A percentile compares a stretch with the other conserved stretches of the same genome.
phyloP scores from a whole-genome alignment of 495 filamentous ascomycete genomes.

The Neurospora intermedia region DNA sequence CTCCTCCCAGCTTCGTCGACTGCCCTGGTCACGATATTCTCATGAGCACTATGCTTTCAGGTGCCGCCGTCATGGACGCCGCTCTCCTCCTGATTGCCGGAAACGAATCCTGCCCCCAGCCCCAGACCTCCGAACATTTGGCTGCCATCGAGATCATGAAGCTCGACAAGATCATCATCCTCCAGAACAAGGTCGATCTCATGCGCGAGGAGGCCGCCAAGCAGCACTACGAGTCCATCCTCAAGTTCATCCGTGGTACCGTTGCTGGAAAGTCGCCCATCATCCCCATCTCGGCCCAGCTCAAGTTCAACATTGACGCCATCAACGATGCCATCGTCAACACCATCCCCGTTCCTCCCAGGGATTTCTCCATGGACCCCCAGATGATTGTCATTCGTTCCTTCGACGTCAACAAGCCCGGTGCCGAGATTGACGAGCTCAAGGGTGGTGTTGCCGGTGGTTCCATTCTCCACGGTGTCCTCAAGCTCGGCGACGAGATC shows the following conservation, averaged over 20 bases:
- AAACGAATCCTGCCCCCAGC: constrained; percentile 97
- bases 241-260: constrained; percentile 96
- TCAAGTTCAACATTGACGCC: constrained; percentile 99
- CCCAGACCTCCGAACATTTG: constrained; percentile 97
- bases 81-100: constrained; percentile 92
- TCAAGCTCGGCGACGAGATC: constrained; percentile 94
- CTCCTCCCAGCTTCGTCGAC: constrained; percentile 67
- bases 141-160: constrained; percentile 99
- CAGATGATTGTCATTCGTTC: constrained; percentile 99
- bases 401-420: constrained; percentile 99
- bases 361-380: constrained; percentile 81
- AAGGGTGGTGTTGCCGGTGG: constrained; percentile 99
- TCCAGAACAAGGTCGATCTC: constrained; percentile 98
- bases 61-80: constrained; percentile 98
- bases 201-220: constrained; percentile 90
- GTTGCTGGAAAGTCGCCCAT: constrained; percentile 93
- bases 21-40: constrained; percentile 99
- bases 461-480: constrained; percentile 86
- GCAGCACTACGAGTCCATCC: constrained; percentile 87
- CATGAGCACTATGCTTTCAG: constrained; percentile 99
- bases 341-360: constrained; percentile 79
- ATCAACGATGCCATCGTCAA: constrained; percentile 89
- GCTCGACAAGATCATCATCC: constrained; percentile 93
- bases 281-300: constrained; percentile 94
- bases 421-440: constrained; percentile 97